Evolutionary conservation across 306 rosid species (phyloP).

Genomic region (Castanea sativa): DNA sequence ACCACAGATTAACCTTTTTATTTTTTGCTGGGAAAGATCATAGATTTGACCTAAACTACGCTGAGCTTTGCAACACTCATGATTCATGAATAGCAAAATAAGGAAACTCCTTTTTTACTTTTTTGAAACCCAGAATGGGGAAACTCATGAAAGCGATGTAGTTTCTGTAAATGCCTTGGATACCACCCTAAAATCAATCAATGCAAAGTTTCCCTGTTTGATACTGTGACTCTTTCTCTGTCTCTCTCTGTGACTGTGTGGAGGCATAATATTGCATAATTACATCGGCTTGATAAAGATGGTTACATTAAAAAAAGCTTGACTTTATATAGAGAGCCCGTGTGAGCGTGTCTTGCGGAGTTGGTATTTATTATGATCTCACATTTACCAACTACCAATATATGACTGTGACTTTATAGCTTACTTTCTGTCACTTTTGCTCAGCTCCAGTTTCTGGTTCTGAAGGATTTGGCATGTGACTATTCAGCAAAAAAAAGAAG

Average conservation of each 20-base stretch:
- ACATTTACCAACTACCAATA: constrained; percentile 15
- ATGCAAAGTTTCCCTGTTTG: not conserved
- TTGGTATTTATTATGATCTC: constrained; percentile 13
- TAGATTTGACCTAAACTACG: too few species aligned
- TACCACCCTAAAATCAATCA: not conserved
- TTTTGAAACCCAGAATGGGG: too few species aligned
- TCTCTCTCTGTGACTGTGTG: not conserved
- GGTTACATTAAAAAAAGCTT: not conserved
- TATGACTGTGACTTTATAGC: not conserved
- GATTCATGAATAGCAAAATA: too few species aligned
- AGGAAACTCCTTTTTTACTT: too few species aligned
- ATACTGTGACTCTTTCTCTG: not conserved
- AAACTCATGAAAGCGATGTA: too few species aligned
- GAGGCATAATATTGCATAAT: not conserved
- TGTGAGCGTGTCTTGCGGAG: constrained; percentile 1
- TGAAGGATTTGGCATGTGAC: not conserved
- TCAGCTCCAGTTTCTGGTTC: not conserved
- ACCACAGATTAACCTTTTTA: too few species aligned
- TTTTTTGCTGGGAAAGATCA: too few species aligned
- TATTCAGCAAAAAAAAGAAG: too few species aligned
- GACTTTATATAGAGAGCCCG: not conserved
- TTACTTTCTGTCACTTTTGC: not conserved
- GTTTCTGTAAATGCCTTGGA: constrained; percentile 16
- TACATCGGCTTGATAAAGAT: not conserved
- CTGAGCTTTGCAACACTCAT: too few species aligned